Evolutionary conservation across 208 protist genomes (phyloP).

Genomic region (Wallacemonas sp.): DNA sequence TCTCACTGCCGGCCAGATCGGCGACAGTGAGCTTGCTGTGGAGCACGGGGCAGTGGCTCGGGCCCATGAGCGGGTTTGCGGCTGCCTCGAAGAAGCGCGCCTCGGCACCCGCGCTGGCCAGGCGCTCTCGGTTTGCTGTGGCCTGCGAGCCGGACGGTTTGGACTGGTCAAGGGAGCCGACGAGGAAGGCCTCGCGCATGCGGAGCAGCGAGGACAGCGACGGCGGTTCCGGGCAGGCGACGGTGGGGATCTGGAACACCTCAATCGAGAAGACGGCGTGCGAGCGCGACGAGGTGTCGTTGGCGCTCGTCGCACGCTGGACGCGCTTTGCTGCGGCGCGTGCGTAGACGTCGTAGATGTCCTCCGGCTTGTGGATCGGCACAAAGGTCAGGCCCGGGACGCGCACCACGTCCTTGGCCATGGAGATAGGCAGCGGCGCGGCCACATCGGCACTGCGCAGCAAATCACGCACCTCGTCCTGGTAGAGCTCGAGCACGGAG

Average conservation of each 20-base stretch:
- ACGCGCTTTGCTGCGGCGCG: slow-evolving; percentile 44
- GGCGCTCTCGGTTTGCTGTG: background rate
- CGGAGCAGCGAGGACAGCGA: slow-evolving; percentile 36
- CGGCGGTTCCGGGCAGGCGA: slow-evolving; percentile 19
- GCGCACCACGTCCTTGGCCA: slow-evolving; percentile 47
- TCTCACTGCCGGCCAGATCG: slow-evolving; percentile 92
- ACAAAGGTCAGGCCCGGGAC: slow-evolving; percentile 44
- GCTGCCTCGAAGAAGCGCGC: slow-evolving; percentile 31
- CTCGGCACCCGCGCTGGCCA: background rate
- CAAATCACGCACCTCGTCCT: slow-evolving; percentile 77
- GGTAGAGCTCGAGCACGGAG: slow-evolving; percentile 79
- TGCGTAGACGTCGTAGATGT: slow-evolving; percentile 49
- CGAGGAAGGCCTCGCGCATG: slow-evolving; percentile 28
- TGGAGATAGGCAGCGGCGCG: slow-evolving; percentile 30
- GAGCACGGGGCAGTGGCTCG: slow-evolving; percentile 39
- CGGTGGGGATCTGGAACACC: slow-evolving; percentile 56
- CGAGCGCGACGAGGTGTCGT: slow-evolving; percentile 87
- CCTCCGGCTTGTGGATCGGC: slow-evolving; percentile 32
- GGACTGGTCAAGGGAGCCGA: slow-evolving; percentile 11
- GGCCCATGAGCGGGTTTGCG: slow-evolving; percentile 34
- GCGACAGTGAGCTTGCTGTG: slow-evolving; percentile 79
- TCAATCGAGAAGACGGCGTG: slow-evolving; percentile 87
- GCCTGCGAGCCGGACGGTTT: background rate
- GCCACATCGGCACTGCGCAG: slow-evolving; percentile 27
- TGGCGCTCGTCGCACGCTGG: slow-evolving; percentile 69